Evolutionary conservation across 129 eudicot species (phyloP), one percentile per base, ranked within the genome.

Genomic region (Saussurea involucrata): DNA sequence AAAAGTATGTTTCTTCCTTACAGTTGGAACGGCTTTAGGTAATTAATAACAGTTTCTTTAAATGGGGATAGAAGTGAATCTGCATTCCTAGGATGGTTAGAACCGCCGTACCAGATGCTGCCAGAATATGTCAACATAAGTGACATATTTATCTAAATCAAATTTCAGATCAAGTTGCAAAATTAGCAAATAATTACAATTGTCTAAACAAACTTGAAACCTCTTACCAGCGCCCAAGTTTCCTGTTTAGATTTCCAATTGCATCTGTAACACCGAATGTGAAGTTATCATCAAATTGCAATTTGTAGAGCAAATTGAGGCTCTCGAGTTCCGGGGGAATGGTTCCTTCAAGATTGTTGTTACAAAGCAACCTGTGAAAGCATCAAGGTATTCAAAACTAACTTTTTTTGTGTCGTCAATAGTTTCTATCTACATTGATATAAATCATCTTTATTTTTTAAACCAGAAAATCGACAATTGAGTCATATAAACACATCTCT

Each of bases 141-240:
- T 21, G 25, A 4, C 34, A 68, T 33, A 15, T n/a, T 18, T 17
- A 53, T 31, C 40, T 12, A n/a, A 55, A 55, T 33, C 25, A 68
- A 68, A 34, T 5, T 69, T 53, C 11, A 18, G 8, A 27, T 10
- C 8, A 33, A 17, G 22, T 33, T 77, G 33, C 7, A 71, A 17
- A 17, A 5, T 22, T 4, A 21, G 28, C 11, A 22, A 55, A 33
- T 8, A 55, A 8, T 66, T n/a, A 49, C 58, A 0, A 15, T 49
- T 17, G 20, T 17, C 44, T 24, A 6, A 4, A 40, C 12, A 40
- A 12, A 24, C 0, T 6, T 3, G 20, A 70, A 66, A 69, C 2
- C 24, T 63, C 87, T 81, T 85, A 92, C 98, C 94, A 70, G 68
- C 60, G 87, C 24, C 88, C 94, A 13, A 88, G 33, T 84, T 93